Evolutionary conservation across 345 rosid species (phyloP).

Genomic region (Euphorbia peplus): DNA sequence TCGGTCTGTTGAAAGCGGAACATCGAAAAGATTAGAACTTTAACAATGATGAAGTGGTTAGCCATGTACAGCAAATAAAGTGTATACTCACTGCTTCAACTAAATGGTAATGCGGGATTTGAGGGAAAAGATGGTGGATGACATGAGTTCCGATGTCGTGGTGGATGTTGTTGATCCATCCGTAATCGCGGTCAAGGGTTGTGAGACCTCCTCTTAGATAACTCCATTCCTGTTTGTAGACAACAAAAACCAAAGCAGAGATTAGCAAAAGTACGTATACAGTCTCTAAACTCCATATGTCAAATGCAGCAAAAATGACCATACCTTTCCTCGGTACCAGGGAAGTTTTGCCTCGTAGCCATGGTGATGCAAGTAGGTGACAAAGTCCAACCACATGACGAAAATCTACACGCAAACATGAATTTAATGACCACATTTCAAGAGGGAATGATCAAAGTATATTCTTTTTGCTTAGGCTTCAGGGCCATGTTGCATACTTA

Average conservation of each 20-base stretch:
- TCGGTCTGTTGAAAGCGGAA: conserved; percentile 44
- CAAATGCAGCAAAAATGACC: neutral
- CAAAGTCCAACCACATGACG: conserved; percentile 83
- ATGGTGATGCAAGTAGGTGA: conserved; percentile 91
- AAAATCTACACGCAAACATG: conserved; percentile 44
- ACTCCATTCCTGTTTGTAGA: conserved; percentile 67
- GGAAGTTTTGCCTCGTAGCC: conserved; percentile 81
- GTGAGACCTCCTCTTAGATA: conserved; percentile 86
- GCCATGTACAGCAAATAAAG: no score
- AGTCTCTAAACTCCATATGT: neutral
- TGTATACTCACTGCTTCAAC: conserved; percentile 73
- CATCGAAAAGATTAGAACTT: neutral
- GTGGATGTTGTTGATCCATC: conserved; percentile 69
- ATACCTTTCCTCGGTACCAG: conserved; percentile 96
- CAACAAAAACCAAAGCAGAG: neutral
- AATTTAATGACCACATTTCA: neutral
- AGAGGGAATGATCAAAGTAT: neutral
- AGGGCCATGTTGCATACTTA: neutral
- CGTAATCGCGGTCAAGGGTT: conserved; percentile 81
- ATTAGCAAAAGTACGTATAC: neutral
- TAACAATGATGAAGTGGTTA: neutral
- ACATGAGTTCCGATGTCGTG: conserved; percentile 95
- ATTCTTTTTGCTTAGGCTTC: neutral
- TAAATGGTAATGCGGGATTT: conserved; percentile 84
- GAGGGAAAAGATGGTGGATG: conserved; percentile 92